These are phyloP conservation scores for Escovopsis weberi DNA, from an alignment of 2,329 filamentous ascomycete species.

Conservation along the genomic window DNA sequence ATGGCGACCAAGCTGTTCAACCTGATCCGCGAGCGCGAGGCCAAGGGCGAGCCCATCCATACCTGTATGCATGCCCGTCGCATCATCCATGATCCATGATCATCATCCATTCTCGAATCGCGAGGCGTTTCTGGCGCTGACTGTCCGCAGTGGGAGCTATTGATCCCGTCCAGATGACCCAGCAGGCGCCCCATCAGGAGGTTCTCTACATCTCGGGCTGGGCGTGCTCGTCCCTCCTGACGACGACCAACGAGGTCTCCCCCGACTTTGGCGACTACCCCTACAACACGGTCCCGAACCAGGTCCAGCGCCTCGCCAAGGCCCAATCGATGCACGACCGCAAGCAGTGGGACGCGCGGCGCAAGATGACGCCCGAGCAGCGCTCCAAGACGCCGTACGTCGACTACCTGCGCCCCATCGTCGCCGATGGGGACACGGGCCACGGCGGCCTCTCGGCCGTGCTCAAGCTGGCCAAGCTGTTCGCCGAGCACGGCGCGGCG, in stretches of 20 bases:
- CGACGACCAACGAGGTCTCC: constrained; percentile 90
- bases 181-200: constrained; percentile 91
- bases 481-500: constrained; percentile 91
- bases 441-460: constrained; percentile 89
- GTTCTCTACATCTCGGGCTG: constrained; percentile 93
- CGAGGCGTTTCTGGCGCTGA: not conserved
- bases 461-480: constrained; percentile 90
- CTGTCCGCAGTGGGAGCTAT: constrained; percentile 68
- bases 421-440: constrained; percentile 92
- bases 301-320: constrained; percentile 91
- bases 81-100: not conserved
- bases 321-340: constrained; percentile 94
- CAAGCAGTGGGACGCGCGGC: constrained; percentile 78
- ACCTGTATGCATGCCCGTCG: constrained; percentile 48
- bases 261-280: constrained; percentile 98
- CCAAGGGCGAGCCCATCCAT: constrained; percentile 76
- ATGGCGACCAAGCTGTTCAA: constrained; percentile 95
- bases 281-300: constrained; percentile 97
- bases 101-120: not conserved
- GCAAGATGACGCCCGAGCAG: constrained; percentile 61
- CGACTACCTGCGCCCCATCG: constrained; percentile 87
- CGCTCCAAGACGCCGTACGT: constrained; percentile 65
- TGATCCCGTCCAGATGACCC: constrained; percentile 98
- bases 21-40: constrained; percentile 61
- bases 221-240: constrained; percentile 90